Evolutionary conservation across 768 basidiomycete genomes (phyloP).

Genomic region (Collybia mongolica): DNA sequence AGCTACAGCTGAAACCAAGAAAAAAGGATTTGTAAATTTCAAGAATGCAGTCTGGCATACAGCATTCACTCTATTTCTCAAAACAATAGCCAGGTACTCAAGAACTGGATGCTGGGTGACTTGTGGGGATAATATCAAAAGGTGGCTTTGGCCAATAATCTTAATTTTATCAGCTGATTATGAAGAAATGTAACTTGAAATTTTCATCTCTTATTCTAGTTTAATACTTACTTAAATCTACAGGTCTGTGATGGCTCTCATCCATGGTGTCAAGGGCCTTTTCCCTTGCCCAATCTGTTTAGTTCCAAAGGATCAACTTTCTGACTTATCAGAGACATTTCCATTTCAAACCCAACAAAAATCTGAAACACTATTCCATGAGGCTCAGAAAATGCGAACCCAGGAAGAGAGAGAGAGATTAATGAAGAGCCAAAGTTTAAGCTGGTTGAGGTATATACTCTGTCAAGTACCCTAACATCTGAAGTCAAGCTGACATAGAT

Average conservation of each 20-base stretch:
- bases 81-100: slow-evolving; percentile 17
- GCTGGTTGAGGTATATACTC: background rate
- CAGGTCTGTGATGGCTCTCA: slow-evolving; percentile 37
- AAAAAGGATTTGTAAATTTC: slow-evolving; percentile 26
- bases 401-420: slow-evolving; percentile 27
- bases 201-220: background rate
- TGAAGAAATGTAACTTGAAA: slow-evolving; percentile 20
- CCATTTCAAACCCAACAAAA: slow-evolving; percentile 9
- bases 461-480: background rate
- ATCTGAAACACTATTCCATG: slow-evolving; percentile 4
- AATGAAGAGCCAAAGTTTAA: slow-evolving; percentile 12
- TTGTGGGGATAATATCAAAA: slow-evolving; percentile 21
- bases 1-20: slow-evolving; percentile 22
- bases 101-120: slow-evolving; percentile 12
- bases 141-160: slow-evolving; percentile 3
- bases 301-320: slow-evolving; percentile 23
- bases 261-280: slow-evolving; percentile 19
- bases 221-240: background rate
- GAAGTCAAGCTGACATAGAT: too few species aligned
- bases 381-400: background rate
- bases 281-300: slow-evolving; percentile 33
- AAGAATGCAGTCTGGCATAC: slow-evolving; percentile 38
- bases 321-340: slow-evolving; percentile 14
- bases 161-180: slow-evolving; percentile 15
- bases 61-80: slow-evolving; percentile 28